Evolutionary conservation across 805 yeast species (phyloP).

Genomic region (Torulaspora quercuum): DNA sequence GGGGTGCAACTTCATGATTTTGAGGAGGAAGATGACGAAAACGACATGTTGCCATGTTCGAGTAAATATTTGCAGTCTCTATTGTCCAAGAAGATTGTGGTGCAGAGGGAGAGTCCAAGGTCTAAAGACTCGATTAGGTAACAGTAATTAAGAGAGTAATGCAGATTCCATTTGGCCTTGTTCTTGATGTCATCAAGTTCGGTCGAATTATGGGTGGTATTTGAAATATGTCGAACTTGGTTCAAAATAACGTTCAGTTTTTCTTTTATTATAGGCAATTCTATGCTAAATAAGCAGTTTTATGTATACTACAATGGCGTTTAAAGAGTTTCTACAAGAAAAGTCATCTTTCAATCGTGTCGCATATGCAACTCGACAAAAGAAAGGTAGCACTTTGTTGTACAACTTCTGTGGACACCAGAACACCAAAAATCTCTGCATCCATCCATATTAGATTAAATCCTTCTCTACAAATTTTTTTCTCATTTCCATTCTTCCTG

Average conservation of each 20-base stretch:
- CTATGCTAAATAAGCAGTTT: conserved; percentile 3
- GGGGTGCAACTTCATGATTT: conserved; percentile 14
- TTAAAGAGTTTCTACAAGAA: background rate
- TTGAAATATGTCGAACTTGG: too few relatives aligned
- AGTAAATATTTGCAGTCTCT: conserved; percentile 49
- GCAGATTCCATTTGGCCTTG: too few relatives aligned
- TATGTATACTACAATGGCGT: conserved; percentile 4
- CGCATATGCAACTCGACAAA: too few relatives aligned
- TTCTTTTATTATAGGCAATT: background rate
- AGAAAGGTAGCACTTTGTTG: too few relatives aligned
- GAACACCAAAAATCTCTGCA: background rate
- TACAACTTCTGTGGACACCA: too few relatives aligned
- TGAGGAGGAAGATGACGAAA: conserved; percentile 6
- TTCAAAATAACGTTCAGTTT: conserved; percentile 1
- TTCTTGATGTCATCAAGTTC: too few relatives aligned
- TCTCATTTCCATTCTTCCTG: conserved; percentile 42
- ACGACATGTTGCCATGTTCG: conserved; percentile 18
- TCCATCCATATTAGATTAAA: conserved; percentile 24
- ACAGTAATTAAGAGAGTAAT: too few relatives aligned
- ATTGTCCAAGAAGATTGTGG: conserved; percentile 56
- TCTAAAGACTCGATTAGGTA: conserved; percentile 28
- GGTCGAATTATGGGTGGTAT: too few relatives aligned
- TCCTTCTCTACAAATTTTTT: conserved; percentile 40
- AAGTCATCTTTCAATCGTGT: too few relatives aligned
- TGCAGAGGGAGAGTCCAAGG: conserved; percentile 53